These are phyloP conservation scores for Trichoderma reesei DNA, from an alignment of 495 filamentous ascomycete genomes.

Conservation along the genomic window DNA sequence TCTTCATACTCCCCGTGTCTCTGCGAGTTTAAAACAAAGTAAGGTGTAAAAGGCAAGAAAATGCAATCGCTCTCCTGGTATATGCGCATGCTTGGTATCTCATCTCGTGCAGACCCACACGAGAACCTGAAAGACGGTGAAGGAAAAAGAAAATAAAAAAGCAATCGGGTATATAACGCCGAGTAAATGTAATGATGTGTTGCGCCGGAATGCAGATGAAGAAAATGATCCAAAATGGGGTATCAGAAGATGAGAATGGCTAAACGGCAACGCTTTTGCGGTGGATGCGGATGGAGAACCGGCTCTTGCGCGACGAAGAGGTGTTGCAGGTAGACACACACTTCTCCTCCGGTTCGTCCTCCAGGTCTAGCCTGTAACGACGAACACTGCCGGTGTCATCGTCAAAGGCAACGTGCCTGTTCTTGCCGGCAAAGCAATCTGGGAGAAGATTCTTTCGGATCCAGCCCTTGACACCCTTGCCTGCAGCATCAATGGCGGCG, in stretches of 20 bases:
- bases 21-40: neutral
- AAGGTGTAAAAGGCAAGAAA: neutral
- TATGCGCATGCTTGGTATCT: neutral
- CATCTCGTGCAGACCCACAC: neutral
- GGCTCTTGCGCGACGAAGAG: neutral
- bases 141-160: neutral
- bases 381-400: slow-evolving; percentile 45
- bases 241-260: neutral
- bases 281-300: neutral
- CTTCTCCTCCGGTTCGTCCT: slow-evolving; percentile 20
- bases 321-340: neutral
- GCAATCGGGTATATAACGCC: slow-evolving; percentile 6
- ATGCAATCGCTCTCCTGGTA: neutral
- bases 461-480: slow-evolving; percentile 43
- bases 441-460: slow-evolving; percentile 42
- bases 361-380: slow-evolving; percentile 41
- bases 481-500: slow-evolving; percentile 48
- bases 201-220: neutral
- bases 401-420: slow-evolving; percentile 37
- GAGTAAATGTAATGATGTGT: slow-evolving; percentile 3
- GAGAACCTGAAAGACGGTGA: neutral
- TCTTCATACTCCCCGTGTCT: neutral
- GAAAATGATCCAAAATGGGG: neutral
- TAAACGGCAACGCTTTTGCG: neutral
- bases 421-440: slow-evolving; percentile 42